These are phyloP conservation scores for Moesziomyces globuligerus DNA, from an alignment of 1,284 basidiomycete species.

Conservation along the genomic window DNA sequence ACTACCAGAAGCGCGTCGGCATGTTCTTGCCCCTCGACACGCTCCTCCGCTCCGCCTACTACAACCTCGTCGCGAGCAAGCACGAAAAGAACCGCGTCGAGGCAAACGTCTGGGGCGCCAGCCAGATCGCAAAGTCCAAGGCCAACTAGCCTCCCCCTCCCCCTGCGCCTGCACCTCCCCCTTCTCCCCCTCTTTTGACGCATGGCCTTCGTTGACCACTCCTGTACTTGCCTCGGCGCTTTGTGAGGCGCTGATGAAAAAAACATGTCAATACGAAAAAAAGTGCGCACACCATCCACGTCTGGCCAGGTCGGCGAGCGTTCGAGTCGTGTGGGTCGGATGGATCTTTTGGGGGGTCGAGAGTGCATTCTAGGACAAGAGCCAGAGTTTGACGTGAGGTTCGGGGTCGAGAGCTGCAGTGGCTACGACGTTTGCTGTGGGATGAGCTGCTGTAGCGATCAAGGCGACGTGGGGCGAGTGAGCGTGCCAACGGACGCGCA, in stretches of 20 bases:
- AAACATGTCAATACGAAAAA: no score
- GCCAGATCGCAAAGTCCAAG: conserved; percentile 33
- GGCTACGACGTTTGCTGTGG: conserved; percentile 48
- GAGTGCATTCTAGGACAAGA: no score
- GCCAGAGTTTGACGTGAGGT: conserved; percentile 50
- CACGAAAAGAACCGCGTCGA: conserved; percentile 39
- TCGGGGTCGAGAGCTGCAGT: conserved; percentile 56
- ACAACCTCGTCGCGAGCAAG: conserved; percentile 43
- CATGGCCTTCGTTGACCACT: no score
- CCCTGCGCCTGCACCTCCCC: background rate
- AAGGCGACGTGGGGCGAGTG: conserved; percentile 72
- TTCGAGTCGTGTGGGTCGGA: no score
- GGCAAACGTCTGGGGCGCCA: conserved; percentile 56
- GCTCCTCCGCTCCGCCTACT: conserved; percentile 65
- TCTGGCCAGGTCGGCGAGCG: no score
- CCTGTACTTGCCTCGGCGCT: no score
- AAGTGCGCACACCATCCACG: no score
- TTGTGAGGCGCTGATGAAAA: no score
- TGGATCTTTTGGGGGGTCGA: no score
- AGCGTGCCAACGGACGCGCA: conserved; percentile 79
- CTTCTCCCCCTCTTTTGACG: background rate
- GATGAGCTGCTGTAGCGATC: conserved; percentile 46
- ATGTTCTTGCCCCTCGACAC: conserved; percentile 79
- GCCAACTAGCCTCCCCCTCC: conserved; percentile 10
- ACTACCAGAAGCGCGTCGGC: conserved; percentile 81